Base-by-base conservation (phyloP, 139 green algal genomes). In the Micractinium conductrix region DNA sequence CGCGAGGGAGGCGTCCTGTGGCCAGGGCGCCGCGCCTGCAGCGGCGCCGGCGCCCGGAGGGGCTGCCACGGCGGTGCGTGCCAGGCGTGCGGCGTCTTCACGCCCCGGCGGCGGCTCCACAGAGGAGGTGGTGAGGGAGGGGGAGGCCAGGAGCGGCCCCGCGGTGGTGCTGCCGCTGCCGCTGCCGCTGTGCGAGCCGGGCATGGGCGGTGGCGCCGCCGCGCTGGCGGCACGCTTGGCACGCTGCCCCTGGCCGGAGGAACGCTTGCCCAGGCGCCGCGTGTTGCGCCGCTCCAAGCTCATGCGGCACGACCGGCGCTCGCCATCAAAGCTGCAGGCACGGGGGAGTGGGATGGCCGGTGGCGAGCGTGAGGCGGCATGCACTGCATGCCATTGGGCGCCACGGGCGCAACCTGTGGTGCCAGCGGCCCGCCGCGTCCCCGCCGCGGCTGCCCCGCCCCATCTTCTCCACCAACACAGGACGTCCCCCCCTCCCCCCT, bases 301-400 rank as follows among this genome's bases (percentile, higher is more conserved):
- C 16, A n/a, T 17, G 1, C 76, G 58, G 58, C 76, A 82, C 58
- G 38, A 60, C 26, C 76, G 76, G 58, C 76, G 76, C 38, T 82
- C 58, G 16, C 38, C 76, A 50, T 82, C 76, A 82, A 82, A 82
- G 58, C 76, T 82, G 76, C 58, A 30, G 40, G 45, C 12, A 48
- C 4, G 45, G 19, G 53, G 24, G 63, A 42, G 63, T 26, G 63
- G n/a, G 63, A 3, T 71, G 63, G 4, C 42, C 19, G 8, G 6
- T 9, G 53, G 53, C 7, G 53, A 21, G 53, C 19, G 19, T 16
- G 53, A 19, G 10, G 24, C 53, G 10, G 48, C 48, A 58, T 14
- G 10, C 10, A 58, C 10, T 58, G 48, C 48, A 58, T 10, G 14
- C 53, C 19, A 19, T 4, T 24, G 53, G 10, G 53, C 53, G 2